Evolutionary conservation across 2,329 filamentous ascomycete species (phyloP), one percentile per base, ranked within the genome.

Genomic region (Didymella sp.): DNA sequence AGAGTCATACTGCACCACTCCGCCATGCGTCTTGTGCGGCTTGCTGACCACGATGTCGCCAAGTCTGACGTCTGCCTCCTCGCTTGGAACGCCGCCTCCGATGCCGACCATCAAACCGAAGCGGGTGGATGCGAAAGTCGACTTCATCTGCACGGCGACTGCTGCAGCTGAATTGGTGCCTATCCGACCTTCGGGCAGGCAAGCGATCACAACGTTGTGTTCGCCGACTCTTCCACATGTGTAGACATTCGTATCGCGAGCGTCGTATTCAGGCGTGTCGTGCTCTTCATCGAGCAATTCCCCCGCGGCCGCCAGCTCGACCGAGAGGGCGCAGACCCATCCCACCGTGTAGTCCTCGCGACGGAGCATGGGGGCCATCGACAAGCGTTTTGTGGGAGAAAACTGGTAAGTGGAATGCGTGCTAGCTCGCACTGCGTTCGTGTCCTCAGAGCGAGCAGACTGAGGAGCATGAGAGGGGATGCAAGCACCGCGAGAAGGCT

Each of bases 101-200:
- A 57, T 57, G 8, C 54, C 54, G 1, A 57, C 54, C 47, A 57
- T 51, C 2, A 57, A 35, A 1, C 54, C 47, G 11, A 57, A 51
- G 1, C 42, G 47, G 30, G 79, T 73, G 3, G 27, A 47, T 6
- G 30, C 37, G 54, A 77, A 78, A 4, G 65, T 70, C 4, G 53
- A 49, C 15, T 55, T 43, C 60, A 77, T 70, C 13, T 67, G 48
- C n/a, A 49, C 64, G 3, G 68, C 70, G 12, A 71, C 71, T 1
- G 55, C 60, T 19, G 73, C 72, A 1, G 75, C 70, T 5, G 69
- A 56, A 35, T 35, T 68, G 3, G 49, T 76, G 12, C 76, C 76
- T 37, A 67, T 66, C 12, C 21, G 42, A 5, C 54, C 54, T 4
- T 17, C 35, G 11, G 54, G 54, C 2, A 57, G 35, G 30, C 42